phyloP scores from a whole-genome alignment of 2,329 filamentous ascomycete genomes.

The Trichoderma pleuroti region DNA sequence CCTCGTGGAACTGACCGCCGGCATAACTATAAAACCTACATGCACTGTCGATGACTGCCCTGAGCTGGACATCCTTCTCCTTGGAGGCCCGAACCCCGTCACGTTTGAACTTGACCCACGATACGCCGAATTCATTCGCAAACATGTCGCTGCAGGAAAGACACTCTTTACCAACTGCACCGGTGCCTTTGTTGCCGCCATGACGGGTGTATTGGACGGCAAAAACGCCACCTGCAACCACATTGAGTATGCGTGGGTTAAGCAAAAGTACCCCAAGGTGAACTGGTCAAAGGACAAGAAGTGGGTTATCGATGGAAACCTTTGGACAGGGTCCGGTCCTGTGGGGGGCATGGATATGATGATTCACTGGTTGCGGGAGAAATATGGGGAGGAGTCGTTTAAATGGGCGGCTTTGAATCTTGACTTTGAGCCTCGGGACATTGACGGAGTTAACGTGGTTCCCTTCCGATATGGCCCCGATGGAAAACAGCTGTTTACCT shows the following conservation, averaged over 20 bases:
- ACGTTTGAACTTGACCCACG: background rate
- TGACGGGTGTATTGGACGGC: background rate
- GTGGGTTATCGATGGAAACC: background rate
- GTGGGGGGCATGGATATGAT: background rate
- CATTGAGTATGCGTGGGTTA: background rate
- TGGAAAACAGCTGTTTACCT: background rate
- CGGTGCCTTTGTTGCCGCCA: background rate
- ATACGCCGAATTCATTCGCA: background rate
- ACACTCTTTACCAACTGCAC: background rate
- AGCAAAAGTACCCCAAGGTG: background rate
- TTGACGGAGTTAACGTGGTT: background rate
- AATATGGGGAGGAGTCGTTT: background rate
- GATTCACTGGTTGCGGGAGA: background rate
- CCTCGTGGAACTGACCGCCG: background rate
- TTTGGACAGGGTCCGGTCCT: background rate
- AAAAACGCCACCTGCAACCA: background rate
- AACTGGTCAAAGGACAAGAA: background rate
- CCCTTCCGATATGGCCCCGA: background rate
- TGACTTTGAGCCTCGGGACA: background rate
- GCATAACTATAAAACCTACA: background rate
- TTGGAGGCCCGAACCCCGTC: background rate
- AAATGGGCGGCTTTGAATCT: background rate
- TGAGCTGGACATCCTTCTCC: background rate
- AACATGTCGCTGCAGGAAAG: background rate
- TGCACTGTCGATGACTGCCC: background rate